Evolutionary conservation across 805 yeast species (phyloP).

Genomic region (Candida piceae): DNA sequence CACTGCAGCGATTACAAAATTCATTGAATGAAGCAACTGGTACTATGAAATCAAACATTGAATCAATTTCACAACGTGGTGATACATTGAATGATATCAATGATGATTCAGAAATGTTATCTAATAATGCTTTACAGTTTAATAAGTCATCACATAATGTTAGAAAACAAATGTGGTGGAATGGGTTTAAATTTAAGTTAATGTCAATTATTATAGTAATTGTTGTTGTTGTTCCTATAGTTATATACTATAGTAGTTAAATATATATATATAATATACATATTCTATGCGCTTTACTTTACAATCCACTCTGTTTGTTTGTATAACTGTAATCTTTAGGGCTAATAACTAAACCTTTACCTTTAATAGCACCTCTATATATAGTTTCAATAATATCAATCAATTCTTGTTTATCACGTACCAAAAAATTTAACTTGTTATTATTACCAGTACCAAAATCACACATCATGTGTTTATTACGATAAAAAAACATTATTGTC

Average conservation of each 20-base stretch:
- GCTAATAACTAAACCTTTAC: slow-evolving; percentile 84
- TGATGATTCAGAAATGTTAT: not conserved
- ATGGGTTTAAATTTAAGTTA: not conserved
- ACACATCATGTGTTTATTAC: slow-evolving; percentile 96
- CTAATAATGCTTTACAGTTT: not conserved
- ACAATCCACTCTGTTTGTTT: slow-evolving; percentile 13
- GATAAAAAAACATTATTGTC: slow-evolving; percentile 88
- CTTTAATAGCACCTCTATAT: slow-evolving; percentile 87
- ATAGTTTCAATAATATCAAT: slow-evolving; percentile 87
- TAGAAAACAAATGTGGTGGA: not conserved
- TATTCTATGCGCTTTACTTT: no score
- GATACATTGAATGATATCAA: not conserved
- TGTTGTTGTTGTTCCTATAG: not conserved
- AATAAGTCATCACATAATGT: not conserved
- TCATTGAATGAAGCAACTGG: not conserved
- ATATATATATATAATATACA: not conserved
- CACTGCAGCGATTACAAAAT: not conserved
- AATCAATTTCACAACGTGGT: not conserved
- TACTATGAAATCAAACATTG: not conserved
- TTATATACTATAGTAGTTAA: not conserved
- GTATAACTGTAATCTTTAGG: slow-evolving; percentile 62
- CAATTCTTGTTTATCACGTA: slow-evolving; percentile 79
- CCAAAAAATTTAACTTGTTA: slow-evolving; percentile 81
- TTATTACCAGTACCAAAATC: slow-evolving; percentile 98
- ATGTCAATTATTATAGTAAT: not conserved